Conservation (phyloP, 2,329 filamentous ascomycete genomes). For the Fusarium kyushuense region DNA sequence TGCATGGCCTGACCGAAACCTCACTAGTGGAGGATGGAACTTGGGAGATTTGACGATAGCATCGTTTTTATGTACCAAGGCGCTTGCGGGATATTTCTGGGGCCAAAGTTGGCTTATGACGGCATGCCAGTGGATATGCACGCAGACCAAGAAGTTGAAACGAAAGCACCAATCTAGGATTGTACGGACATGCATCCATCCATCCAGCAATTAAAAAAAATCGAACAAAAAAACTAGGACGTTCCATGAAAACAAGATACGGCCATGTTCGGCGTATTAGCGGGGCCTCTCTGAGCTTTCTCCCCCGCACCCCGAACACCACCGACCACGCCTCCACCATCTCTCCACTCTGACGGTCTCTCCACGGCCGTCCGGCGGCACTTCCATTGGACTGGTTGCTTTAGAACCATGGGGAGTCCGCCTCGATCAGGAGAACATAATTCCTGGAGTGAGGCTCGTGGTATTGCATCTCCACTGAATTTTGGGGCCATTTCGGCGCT, state of each 20-base stretch:
- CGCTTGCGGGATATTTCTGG: slow-evolving; percentile 5
- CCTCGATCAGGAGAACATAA: slow-evolving; percentile 31
- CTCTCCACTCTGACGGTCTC: slow-evolving; percentile 40
- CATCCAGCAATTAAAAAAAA: slow-evolving; percentile 1
- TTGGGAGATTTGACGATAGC: slow-evolving; percentile 25
- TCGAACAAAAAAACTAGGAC: slow-evolving; percentile 10
- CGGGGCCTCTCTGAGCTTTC: slow-evolving; percentile 42
- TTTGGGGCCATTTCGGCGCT: slow-evolving; percentile 35
- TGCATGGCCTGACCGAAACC: slow-evolving; percentile 43
- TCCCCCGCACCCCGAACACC: slow-evolving; percentile 46
- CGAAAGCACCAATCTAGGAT: background rate
- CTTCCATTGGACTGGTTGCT: slow-evolving; percentile 34
- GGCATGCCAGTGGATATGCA: slow-evolving; percentile 32
- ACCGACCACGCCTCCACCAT: slow-evolving; percentile 37
- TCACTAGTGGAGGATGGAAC: slow-evolving; percentile 20
- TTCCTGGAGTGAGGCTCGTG: slow-evolving; percentile 32
- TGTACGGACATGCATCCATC: background rate
- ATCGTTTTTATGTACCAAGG: slow-evolving; percentile 22
- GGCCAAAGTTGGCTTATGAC: slow-evolving; percentile 33
- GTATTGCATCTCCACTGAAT: slow-evolving; percentile 33
- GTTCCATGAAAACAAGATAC: slow-evolving; percentile 30
- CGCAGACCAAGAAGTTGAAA: slow-evolving; percentile 20
- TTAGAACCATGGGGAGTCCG: slow-evolving; percentile 29
- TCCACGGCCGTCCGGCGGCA: slow-evolving; percentile 40
- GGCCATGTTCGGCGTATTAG: slow-evolving; percentile 48